These are phyloP conservation scores for Sporisorium iseilematis-ciliati DNA, from an alignment of 1,284 basidiomycete genomes.

Conservation along the genomic window DNA sequence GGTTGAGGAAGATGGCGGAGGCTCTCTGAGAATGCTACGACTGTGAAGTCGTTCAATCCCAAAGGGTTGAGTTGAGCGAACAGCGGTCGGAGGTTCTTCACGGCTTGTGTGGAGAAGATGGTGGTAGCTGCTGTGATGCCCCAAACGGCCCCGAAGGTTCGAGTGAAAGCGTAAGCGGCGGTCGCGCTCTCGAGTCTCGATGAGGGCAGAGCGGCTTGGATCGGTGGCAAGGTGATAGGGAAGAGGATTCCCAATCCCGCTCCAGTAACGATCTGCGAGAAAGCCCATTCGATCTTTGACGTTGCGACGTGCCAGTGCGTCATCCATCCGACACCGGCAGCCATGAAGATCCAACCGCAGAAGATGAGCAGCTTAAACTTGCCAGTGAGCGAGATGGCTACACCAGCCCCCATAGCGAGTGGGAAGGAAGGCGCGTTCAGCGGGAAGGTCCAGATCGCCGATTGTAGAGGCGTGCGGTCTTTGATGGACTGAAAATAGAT, in stretches of 20 bases:
- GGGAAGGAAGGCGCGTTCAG: slow-evolving; percentile 54
- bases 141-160: slow-evolving; percentile 54
- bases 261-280: slow-evolving; percentile 64
- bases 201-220: slow-evolving; percentile 44
- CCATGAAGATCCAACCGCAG: slow-evolving; percentile 65
- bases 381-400: slow-evolving; percentile 56
- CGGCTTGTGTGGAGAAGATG: slow-evolving; percentile 43
- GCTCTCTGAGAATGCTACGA: slow-evolving; percentile 30
- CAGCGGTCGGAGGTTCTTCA: slow-evolving; percentile 11
- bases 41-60: slow-evolving; percentile 39
- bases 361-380: slow-evolving; percentile 66
- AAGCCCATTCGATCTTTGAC: slow-evolving; percentile 62
- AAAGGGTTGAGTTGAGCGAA: slow-evolving; percentile 28
- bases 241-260: slow-evolving; percentile 51
- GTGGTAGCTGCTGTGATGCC: slow-evolving; percentile 52
- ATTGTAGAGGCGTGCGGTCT: slow-evolving; percentile 71
- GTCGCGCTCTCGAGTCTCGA: slow-evolving; percentile 44
- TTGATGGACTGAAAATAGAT: slow-evolving; percentile 73
- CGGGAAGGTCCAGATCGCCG: slow-evolving; percentile 72
- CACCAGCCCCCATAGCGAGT: slow-evolving; percentile 50
- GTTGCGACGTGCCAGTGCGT: slow-evolving; percentile 70
- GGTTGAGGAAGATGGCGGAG: slow-evolving; percentile 26
- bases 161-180: slow-evolving; percentile 48
- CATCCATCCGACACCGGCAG: slow-evolving; percentile 62
- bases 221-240: slow-evolving; percentile 51